phyloP scores from a whole-genome alignment of 306 rosid species.

The Fagus crenata region DNA sequence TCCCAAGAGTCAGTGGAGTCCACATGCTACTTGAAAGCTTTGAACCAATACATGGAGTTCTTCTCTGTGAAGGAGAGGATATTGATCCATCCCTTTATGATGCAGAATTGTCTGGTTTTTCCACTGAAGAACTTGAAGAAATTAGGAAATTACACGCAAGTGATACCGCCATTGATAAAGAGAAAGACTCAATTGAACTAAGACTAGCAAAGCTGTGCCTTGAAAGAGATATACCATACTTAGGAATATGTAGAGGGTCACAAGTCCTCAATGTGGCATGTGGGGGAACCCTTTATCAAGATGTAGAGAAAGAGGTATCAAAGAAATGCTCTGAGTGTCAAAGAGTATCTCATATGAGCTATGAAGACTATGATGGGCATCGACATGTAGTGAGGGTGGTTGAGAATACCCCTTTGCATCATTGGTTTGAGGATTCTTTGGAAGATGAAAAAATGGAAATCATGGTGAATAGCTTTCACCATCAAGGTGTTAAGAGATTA shows the following conservation, averaged over 20 bases:
- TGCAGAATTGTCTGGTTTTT: constrained; percentile 41
- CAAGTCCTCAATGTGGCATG: constrained; percentile 89
- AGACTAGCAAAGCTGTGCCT: constrained; percentile 82
- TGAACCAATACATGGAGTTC: constrained; percentile 95
- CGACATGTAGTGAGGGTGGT: constrained; percentile 31
- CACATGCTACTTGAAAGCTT: constrained; percentile 77
- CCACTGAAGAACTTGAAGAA: constrained; percentile 64
- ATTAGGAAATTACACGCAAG: constrained; percentile 70
- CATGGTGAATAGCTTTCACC: constrained; percentile 53
- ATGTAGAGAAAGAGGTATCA: constrained; percentile 65
- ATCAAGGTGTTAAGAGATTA: constrained; percentile 42
- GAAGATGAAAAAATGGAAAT: constrained; percentile 39
- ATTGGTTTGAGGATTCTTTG: constrained; percentile 44
- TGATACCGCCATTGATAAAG: constrained; percentile 77
- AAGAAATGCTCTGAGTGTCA: constrained; percentile 35
- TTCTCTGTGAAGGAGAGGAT: constrained; percentile 94
- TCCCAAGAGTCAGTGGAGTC: constrained; percentile 82
- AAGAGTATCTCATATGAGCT: constrained; percentile 55
- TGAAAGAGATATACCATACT: constrained; percentile 81
- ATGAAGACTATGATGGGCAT: constrained; percentile 28
- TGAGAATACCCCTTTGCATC: constrained; percentile 35
- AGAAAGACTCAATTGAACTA: constrained; percentile 83
- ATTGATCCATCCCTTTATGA: constrained; percentile 85
- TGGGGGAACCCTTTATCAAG: constrained; percentile 81
- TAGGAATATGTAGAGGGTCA: constrained; percentile 92